Evolutionary conservation across 2,329 filamentous ascomycete genomes (phyloP), one percentile per base, ranked within the genome.

Genomic region (Elsinoe ampelina): DNA sequence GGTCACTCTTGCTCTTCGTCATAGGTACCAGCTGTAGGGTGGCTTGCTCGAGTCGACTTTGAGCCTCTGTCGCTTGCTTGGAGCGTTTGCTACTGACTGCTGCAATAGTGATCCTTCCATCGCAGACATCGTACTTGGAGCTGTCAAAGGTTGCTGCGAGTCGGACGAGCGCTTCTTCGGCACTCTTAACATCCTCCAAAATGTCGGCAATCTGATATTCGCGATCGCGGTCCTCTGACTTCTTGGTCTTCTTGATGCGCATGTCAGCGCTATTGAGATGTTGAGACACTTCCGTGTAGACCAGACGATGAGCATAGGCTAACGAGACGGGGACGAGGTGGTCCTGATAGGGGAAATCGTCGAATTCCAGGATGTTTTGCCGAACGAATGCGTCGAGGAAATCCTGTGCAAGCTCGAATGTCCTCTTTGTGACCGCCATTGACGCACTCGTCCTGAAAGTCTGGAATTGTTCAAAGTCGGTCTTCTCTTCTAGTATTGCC

Each of bases 271-370:
- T 72, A 47, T 76, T 76, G 1, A 83, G 62, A 43, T 79, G 74
- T 57, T 80, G 75, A 3, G 77, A 77, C 0, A 82, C 67, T 61
- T 83, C 80, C 0, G 77, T 68, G 61, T 84, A 84, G 1, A 79
- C 67, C 1, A 73, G 73, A 26, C 71, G 70, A 59, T 85, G 80
- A 0, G 71, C 73, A 1, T 75, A 65, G 5, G 73, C 70, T 1
- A 80, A 69, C 0, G 67, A 60, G 1, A 80, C 65, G 0, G 76
- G 68, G 15, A 73, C 59, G 3, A 80, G 66, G 19, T 73, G 66
- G 30, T 79, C 75, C 1, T 67, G 63, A 41, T 68, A 73, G 0
- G 68, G 62, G 13, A 83, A 77, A 26, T 77, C 71, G 1, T 61
- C 62, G 22, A 63, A 63, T n/a, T 66, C 63, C 59, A 65, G 63